phyloP scores from a whole-genome alignment of 805 yeast genomes.

The Zygotorulaspora sp. region DNA sequence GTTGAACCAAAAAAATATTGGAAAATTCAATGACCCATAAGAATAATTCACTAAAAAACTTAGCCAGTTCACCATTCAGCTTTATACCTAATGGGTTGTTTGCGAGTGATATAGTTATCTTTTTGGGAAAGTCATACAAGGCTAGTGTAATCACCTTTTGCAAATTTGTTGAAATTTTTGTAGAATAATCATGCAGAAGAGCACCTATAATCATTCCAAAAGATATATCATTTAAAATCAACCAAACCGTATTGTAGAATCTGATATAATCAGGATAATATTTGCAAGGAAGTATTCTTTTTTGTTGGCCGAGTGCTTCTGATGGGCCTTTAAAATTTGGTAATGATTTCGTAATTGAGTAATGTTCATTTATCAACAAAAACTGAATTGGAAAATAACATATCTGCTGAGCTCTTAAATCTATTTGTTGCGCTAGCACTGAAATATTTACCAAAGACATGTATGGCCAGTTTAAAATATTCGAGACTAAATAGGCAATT shows the following conservation, averaged over 20 bases:
- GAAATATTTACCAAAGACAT: slow-evolving; percentile 37
- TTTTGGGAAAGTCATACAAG: slow-evolving; percentile 41
- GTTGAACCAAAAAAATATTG: slow-evolving; percentile 33
- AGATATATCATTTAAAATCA: slow-evolving; percentile 74
- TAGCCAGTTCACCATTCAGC: slow-evolving; percentile 78
- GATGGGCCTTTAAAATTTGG: slow-evolving; percentile 16
- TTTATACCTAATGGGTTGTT: slow-evolving; percentile 92
- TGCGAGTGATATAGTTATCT: slow-evolving; percentile 67
- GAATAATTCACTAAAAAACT: slow-evolving; percentile 79
- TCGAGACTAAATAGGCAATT: slow-evolving; percentile 18
- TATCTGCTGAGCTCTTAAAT: slow-evolving; percentile 68
- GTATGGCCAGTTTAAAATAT: slow-evolving; percentile 16
- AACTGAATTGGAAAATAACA: slow-evolving; percentile 79
- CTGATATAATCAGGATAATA: slow-evolving; percentile 62
- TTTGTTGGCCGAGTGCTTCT: slow-evolving; percentile 14
- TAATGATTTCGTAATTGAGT: slow-evolving; percentile 12
- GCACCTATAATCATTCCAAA: slow-evolving; percentile 62
- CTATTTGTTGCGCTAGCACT: slow-evolving; percentile 72
- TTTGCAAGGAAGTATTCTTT: slow-evolving; percentile 38
- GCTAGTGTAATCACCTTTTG: slow-evolving; percentile 15
- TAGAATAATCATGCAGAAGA: slow-evolving; percentile 40
- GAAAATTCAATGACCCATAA: slow-evolving; percentile 80
- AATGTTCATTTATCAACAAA: slow-evolving; percentile 41
- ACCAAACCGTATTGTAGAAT: slow-evolving; percentile 84
- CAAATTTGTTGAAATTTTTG: slow-evolving; percentile 38